These are phyloP conservation scores for Cladorrhinum samala DNA, from an alignment of 495 filamentous ascomycete genomes.

Conservation along the genomic window DNA sequence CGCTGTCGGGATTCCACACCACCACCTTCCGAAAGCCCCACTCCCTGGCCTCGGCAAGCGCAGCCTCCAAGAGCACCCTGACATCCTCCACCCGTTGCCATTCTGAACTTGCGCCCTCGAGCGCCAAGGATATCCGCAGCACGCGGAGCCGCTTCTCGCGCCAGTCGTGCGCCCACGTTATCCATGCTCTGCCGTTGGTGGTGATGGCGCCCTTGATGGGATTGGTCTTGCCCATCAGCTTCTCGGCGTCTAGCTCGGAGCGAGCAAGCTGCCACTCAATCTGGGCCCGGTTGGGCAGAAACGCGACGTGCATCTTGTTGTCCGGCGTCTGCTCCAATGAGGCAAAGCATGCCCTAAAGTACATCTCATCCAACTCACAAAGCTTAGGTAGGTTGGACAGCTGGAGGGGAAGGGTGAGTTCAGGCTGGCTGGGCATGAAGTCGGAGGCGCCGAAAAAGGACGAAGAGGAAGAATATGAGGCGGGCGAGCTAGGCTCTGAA, in stretches of 20 bases:
- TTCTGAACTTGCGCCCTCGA: constrained; percentile 11
- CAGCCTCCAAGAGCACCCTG: constrained; percentile 36
- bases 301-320: constrained; percentile 49
- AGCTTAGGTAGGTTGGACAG: constrained; percentile 45
- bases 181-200: constrained; percentile 56
- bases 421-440: constrained; percentile 8
- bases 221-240: constrained; percentile 40
- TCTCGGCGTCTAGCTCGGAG: constrained; percentile 65
- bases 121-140: constrained; percentile 61
- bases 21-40: constrained; percentile 36
- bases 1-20: constrained; percentile 42
- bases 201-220: constrained; percentile 53
- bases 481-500: not conserved
- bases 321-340: constrained; percentile 10
- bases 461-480: not conserved
- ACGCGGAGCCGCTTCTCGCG: constrained; percentile 65
- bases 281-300: constrained; percentile 63
- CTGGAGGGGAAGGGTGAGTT: constrained; percentile 28
- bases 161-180: constrained; percentile 49
- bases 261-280: constrained; percentile 78
- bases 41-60: constrained; percentile 34
- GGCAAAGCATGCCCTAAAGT: constrained; percentile 30
- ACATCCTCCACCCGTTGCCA: constrained; percentile 53
- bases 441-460: not conserved
- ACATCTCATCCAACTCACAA: constrained; percentile 48